Conservation (phyloP, 164 flowering plant species). For the Umbilicus rupestris region DNA sequence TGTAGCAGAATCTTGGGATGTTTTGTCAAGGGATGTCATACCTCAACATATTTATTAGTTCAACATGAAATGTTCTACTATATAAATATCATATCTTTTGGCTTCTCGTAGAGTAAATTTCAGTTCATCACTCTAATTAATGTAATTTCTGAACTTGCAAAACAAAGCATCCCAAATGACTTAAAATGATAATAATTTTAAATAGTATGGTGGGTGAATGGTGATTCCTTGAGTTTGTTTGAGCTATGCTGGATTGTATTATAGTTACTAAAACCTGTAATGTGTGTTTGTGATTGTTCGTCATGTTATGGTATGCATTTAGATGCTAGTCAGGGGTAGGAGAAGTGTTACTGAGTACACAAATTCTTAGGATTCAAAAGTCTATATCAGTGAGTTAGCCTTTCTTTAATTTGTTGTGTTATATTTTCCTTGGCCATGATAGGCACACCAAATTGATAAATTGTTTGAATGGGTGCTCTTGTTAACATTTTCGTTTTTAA, state of each 20-base stretch:
- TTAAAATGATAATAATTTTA: neutral
- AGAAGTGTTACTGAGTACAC: neutral
- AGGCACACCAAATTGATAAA: neutral
- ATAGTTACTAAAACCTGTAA: neutral
- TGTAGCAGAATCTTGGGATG: no score
- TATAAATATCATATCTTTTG: neutral
- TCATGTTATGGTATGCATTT: no score
- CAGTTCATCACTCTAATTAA: neutral
- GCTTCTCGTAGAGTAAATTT: neutral
- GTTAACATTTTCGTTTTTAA: conserved; percentile 6
- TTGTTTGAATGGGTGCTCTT: neutral
- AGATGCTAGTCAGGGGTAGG: neutral
- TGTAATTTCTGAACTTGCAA: no score
- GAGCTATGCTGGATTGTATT: neutral
- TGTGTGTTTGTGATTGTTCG: no score
- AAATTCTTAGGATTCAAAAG: neutral
- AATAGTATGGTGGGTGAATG: neutral
- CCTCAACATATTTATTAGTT: no score
- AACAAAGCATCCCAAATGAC: neutral
- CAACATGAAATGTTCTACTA: neutral
- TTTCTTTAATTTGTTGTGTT: neutral
- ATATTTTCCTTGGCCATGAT: neutral
- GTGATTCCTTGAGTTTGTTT: neutral
- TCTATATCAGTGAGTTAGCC: neutral
- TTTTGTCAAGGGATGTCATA: no score